Conservation (phyloP, 805 yeast genomes). For the Ogataea methanolica region DNA sequence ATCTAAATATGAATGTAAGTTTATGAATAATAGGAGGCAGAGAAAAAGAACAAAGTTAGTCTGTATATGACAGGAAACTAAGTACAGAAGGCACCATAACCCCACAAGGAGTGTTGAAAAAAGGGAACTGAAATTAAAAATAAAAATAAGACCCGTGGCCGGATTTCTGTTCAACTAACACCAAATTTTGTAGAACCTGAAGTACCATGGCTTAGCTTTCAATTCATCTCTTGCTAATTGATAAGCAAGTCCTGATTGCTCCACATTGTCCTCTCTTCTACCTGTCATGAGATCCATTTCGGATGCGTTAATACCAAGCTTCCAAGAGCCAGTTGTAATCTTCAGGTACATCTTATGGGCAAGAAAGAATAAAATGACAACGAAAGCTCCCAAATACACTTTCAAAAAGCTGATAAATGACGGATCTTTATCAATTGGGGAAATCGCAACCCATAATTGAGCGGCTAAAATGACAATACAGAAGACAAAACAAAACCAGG, state of each 20-base stretch:
- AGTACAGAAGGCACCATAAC: too few relatives aligned
- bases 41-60: too few relatives aligned
- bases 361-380: constrained; percentile 37
- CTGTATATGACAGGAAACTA: too few relatives aligned
- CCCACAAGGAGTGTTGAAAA: too few relatives aligned
- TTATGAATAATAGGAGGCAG: too few relatives aligned
- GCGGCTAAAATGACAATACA: constrained; percentile 35
- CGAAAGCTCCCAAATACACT: constrained; percentile 43
- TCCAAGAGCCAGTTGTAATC: constrained; percentile 5
- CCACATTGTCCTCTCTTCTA: constrained; percentile 16
- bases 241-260: constrained; percentile 19
- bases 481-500: constrained; percentile 34
- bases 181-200: constrained; percentile 40
- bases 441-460: constrained; percentile 46
- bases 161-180: constrained; percentile 30
- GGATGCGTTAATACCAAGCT: constrained; percentile 12
- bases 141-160: neutral
- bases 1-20: too few relatives aligned
- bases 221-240: constrained; percentile 46
- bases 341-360: constrained; percentile 35
- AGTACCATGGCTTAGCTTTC: constrained; percentile 24
- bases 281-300: constrained; percentile 22
- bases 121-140: neutral
- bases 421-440: constrained; percentile 33
- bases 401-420: constrained; percentile 37